These are phyloP conservation scores for Ustilago curta DNA, from an alignment of 1,284 basidiomycete species.

Conservation along the genomic window DNA sequence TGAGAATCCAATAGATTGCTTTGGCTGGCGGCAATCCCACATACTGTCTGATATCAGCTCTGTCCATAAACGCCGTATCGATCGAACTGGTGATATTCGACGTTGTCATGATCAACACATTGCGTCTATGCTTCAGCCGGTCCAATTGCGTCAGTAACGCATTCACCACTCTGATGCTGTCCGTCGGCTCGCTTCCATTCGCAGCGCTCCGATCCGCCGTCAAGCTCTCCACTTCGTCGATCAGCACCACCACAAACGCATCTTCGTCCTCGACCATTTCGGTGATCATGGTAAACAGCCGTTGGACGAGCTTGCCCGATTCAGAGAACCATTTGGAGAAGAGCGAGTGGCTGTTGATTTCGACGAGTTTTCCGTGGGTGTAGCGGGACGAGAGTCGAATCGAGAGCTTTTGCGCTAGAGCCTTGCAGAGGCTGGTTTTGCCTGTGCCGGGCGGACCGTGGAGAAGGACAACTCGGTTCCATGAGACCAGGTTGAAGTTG, in stretches of 20 bases:
- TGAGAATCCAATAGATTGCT: conserved; percentile 93
- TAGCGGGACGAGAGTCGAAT: conserved; percentile 91
- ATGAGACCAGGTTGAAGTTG: conserved; percentile 90
- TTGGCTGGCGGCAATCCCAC: conserved; percentile 88
- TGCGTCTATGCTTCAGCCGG: conserved; percentile 90
- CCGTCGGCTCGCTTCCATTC: conserved; percentile 92
- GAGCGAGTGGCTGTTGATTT: conserved; percentile 79
- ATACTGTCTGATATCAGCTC: conserved; percentile 96
- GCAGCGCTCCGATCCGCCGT: conserved; percentile 94
- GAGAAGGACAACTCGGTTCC: conserved; percentile 92
- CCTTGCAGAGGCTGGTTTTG: conserved; percentile 93
- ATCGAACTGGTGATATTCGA: conserved; percentile 95
- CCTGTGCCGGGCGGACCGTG: conserved; percentile 98
- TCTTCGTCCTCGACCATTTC: conserved; percentile 89
- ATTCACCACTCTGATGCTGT: conserved; percentile 96
- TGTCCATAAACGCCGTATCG: conserved; percentile 93
- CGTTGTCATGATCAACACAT: conserved; percentile 95
- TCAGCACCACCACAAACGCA: conserved; percentile 91
- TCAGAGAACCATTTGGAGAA: conserved; percentile 81
- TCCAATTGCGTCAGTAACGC: conserved; percentile 96
- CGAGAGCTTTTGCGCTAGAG: conserved; percentile 93
- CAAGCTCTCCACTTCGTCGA: conserved; percentile 94
- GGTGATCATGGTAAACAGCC: conserved; percentile 87
- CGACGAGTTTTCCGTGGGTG: conserved; percentile 84
- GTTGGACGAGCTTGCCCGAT: conserved; percentile 96